These are phyloP conservation scores for Leucocoprinus gongylophorus DNA, from an alignment of 1,284 basidiomycete genomes.

Conservation along the genomic window DNA sequence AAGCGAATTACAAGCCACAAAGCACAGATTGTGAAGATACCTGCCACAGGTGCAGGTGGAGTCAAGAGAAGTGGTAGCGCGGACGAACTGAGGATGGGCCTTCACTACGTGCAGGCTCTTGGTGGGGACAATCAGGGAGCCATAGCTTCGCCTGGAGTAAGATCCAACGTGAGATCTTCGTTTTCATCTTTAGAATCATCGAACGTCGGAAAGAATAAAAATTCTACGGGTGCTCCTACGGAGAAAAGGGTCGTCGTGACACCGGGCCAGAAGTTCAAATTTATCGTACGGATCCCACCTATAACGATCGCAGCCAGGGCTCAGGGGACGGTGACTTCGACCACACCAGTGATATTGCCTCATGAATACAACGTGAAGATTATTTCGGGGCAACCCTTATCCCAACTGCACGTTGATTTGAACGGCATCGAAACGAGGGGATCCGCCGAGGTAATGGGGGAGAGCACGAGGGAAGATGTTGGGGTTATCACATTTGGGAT, in stretches of 20 bases:
- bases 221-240: constrained; percentile 25
- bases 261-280: constrained; percentile 28
- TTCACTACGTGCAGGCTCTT: constrained; percentile 62
- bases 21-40: constrained; percentile 47
- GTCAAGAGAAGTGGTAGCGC: constrained; percentile 32
- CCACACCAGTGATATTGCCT: constrained; percentile 5
- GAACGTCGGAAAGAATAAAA: constrained; percentile 28
- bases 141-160: constrained; percentile 28
- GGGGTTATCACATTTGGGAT: constrained; percentile 54
- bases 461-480: constrained; percentile 43
- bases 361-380: constrained; percentile 39
- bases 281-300: constrained; percentile 33
- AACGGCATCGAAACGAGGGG: constrained; percentile 38
- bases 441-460: constrained; percentile 51
- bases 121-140: constrained; percentile 37
- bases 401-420: constrained; percentile 49
- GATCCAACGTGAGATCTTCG: constrained; percentile 42
- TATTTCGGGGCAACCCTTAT: constrained; percentile 47
- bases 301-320: constrained; percentile 25
- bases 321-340: neutral
- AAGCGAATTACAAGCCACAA: constrained; percentile 56
- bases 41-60: constrained; percentile 19
- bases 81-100: constrained; percentile 57
- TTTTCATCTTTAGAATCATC: constrained; percentile 58
- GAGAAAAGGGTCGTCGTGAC: constrained; percentile 21